Conservation (phyloP, 805 yeast species). For the Zygotorulaspora florentina region DNA sequence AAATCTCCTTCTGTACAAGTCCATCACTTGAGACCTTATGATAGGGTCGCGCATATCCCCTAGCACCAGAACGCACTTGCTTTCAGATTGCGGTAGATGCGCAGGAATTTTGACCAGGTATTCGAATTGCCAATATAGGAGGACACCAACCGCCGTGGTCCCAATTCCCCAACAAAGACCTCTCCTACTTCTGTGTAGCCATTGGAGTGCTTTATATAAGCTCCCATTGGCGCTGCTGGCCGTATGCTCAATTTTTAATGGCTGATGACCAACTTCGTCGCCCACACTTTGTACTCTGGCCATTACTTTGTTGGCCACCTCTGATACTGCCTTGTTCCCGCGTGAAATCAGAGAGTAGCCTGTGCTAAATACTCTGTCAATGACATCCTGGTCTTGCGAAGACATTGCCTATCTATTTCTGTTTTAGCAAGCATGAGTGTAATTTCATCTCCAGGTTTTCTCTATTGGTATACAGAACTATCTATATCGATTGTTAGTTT, state of each 20-base stretch:
- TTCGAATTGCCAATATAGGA: constrained; percentile 15
- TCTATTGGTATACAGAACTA: neutral
- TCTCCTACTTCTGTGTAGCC: constrained; percentile 1
- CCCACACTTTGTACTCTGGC: constrained; percentile 3
- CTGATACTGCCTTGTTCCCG: constrained; percentile 12
- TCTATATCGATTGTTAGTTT: neutral
- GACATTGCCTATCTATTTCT: constrained; percentile 2
- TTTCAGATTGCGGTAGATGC: constrained; percentile 17
- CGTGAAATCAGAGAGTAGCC: constrained; percentile 14
- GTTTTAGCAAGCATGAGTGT: neutral
- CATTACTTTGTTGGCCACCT: constrained; percentile 9
- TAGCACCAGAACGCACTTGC: constrained; percentile 24
- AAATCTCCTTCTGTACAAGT: constrained; percentile 33
- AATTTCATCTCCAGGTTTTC: neutral
- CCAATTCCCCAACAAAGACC: constrained; percentile 15
- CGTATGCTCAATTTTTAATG: neutral
- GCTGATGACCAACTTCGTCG: neutral
- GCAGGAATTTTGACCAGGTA: constrained; percentile 14
- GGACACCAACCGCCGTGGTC: constrained; percentile 15
- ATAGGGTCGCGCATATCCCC: constrained; percentile 37
- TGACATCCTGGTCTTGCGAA: constrained; percentile 19
- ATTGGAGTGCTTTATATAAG: neutral
- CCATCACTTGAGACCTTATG: constrained; percentile 35
- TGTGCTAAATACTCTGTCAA: constrained; percentile 25
- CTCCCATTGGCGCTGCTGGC: neutral